Conservation (phyloP, 495 filamentous ascomycete genomes). For the Hypoxylon fuscum region DNA sequence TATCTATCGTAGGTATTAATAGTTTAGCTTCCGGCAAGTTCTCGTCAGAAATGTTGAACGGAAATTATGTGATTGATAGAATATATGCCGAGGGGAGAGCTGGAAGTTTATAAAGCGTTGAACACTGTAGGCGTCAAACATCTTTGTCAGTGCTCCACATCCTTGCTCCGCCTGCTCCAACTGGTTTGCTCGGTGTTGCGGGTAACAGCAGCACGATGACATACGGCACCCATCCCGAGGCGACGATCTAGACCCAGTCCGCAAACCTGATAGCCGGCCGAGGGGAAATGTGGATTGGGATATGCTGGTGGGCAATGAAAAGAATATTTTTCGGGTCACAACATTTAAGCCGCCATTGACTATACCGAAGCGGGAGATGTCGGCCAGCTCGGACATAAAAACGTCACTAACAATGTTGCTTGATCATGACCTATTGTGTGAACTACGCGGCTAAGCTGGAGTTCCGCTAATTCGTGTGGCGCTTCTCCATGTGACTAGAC, state of each 20-base stretch:
- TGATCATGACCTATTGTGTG: conserved; percentile 31
- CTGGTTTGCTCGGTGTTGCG: conserved; percentile 35
- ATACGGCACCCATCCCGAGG: conserved; percentile 37
- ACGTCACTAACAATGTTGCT: conserved; percentile 17
- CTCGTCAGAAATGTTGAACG: conserved; percentile 22
- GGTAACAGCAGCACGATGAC: conserved; percentile 37
- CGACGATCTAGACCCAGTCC: conserved; percentile 27
- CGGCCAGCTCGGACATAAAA: conserved; percentile 39
- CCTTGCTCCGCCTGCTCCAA: conserved; percentile 11
- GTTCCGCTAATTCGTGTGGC: conserved; percentile 16
- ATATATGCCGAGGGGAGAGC: conserved; percentile 35
- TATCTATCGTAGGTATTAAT: conserved; percentile 26
- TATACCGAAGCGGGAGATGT: conserved; percentile 44
- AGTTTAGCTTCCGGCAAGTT: conserved; percentile 29
- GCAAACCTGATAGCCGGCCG: conserved; percentile 26
- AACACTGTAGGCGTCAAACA: conserved; percentile 2
- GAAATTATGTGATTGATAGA: conserved; percentile 15
- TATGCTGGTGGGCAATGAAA: conserved; percentile 18
- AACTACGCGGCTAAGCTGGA: neutral
- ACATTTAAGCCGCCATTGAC: conserved; percentile 34
- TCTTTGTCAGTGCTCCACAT: conserved; percentile 19
- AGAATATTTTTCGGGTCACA: conserved; percentile 45
- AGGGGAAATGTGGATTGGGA: conserved; percentile 39
- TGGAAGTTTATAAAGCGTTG: conserved; percentile 26
- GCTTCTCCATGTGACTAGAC: conserved; percentile 22